A percentile compares a stretch with the other conserved stretches of the same genome.
phyloP scores from a whole-genome alignment of 495 filamentous ascomycete genomes.

The Cercophora samala region DNA sequence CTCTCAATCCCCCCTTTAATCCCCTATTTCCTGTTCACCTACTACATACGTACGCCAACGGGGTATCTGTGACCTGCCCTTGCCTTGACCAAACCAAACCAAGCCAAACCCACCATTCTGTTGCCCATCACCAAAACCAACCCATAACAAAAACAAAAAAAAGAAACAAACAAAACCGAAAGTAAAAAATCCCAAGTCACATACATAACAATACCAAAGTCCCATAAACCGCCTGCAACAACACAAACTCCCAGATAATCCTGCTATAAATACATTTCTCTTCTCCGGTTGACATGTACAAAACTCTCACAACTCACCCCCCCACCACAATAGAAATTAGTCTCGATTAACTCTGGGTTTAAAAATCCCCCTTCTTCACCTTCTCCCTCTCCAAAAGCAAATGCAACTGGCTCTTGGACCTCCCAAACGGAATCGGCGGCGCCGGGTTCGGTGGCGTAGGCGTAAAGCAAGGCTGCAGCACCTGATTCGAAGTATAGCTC shows the following conservation, averaged over 20 bases:
- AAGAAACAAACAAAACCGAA: too few relatives aligned
- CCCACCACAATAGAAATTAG: neutral
- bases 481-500: neutral
- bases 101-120: too few relatives aligned
- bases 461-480: slow-evolving; percentile 26
- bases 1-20: neutral
- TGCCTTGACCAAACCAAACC: neutral
- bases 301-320: neutral
- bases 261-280: neutral
- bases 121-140: too few relatives aligned
- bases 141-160: neutral
- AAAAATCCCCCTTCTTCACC: neutral
- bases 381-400: slow-evolving; percentile 46
- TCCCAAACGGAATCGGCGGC: slow-evolving; percentile 38
- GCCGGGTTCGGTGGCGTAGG: slow-evolving; percentile 39
- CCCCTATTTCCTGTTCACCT: neutral
- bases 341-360: too few relatives aligned
- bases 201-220: neutral
- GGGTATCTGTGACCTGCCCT: neutral
- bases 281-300: neutral
- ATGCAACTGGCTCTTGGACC: slow-evolving; percentile 51
- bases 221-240: neutral
- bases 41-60: neutral
- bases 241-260: too few relatives aligned
- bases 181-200: too few relatives aligned